Evolutionary conservation across 225 moss, liverwort and hornwort genomes (phyloP), one percentile per base, ranked within the genome.

Genomic region (Pseudisothecium myosuroides): DNA sequence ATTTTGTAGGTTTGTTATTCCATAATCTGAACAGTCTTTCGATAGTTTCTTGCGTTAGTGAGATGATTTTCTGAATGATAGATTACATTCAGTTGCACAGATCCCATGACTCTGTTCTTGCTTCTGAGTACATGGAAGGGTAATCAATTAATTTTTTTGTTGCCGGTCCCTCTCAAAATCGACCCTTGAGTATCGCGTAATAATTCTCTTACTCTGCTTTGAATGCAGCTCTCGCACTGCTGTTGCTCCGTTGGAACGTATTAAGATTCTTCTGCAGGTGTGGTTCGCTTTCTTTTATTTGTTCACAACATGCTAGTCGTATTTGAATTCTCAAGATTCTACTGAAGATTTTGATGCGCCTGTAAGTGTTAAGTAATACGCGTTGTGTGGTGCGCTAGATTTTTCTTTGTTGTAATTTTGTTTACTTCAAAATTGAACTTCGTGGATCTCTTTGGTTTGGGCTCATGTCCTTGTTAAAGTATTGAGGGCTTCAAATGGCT

Each of bases 211-310:
- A 91, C 85, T 73, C 84, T 90, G 85, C 82, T 92, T 75, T 88
- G 80, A 68, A 80, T 89, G 83, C 98, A 98, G 98, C 87, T 98
- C 98, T 86, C 97, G 98, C 83, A 87, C 98, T 89, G 98, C 97
- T 56, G 98, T 98, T 91, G 98, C 98, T 89, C 98, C 98, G 67
- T 91, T 98, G 91, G 98, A 98, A 93, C 98, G 98, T 90, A 92
- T 98, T 83, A 98, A 98, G 94, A 98, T 98, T 89, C 96, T 98
- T 85, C 93, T 98, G 85, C 98, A 98, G 97, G 98, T 98, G 86
- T 89, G 92, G 81, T 90, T 93, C 64, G 23, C 89, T 84, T 89
- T 49, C 67, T 61, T 82, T 68, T 34, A n/a, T n/a, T n/a, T n/a
- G n/a, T n/a, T n/a, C n/a, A 61, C 9, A 34, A 54, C 60, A 52